Evolutionary conservation across 352 stramenopile species (phyloP), one percentile per base, ranked within the genome.

Genomic region (Globisporangium solare): DNA sequence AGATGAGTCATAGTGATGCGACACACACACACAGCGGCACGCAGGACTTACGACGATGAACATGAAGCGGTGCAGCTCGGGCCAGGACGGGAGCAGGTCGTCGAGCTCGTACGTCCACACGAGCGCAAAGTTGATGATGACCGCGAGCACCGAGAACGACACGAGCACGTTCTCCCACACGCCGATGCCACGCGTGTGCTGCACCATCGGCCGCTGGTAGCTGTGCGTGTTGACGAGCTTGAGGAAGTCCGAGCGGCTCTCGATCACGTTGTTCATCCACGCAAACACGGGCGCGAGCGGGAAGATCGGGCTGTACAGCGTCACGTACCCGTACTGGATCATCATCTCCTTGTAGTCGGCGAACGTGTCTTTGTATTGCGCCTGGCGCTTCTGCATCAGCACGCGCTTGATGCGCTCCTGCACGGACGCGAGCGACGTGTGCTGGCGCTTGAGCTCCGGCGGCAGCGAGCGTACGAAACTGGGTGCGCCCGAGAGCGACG

Each of bases 61-160:
- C 58, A 81, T 82, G 65, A 84, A 82, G 12, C 73, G 74, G 22
- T 86, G 63, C 2, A 89, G 63, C 7, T 84, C 74, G 11, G 76
- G 78, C 72, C 75, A 83, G 6, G 63, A 57, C 21, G 79, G 76
- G 10, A 86, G 56, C 20, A 89, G 51, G 15, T 76, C 63, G 14
- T 76, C 52, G 2, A 89, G 64, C 47, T 89, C 73, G 55, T 83
- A 89, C 3, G 74, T 84, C 66, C 76, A 94, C 58, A 98, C 89
- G n/a, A 97, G 73, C 22, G 86, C 91, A 56, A 90, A 97, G 71
- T 98, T 98, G 51, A 96, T 92, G 20, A 98, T 68, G 48, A 98
- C 86, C 11, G 89, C 92, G 68, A 97, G 81, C 0, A 97, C 83
- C 1, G 90, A 94, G 21, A 97, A 89, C 61, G 93, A 88, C 62